These are phyloP conservation scores for Apostasia shenzhenica DNA, from an alignment of 106 monocot species.

Conservation along the genomic window DNA sequence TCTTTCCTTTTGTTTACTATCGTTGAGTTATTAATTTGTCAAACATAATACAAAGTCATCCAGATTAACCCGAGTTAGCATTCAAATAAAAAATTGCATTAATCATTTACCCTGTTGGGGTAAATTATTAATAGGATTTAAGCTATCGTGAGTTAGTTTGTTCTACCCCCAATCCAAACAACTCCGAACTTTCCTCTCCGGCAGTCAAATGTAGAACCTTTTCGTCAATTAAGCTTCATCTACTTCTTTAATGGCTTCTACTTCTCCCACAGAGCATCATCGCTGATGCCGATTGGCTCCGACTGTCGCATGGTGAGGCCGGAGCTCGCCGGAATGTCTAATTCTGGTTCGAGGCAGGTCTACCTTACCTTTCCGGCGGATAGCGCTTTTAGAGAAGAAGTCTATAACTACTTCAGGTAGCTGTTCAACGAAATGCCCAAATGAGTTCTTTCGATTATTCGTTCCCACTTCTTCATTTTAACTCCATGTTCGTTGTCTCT, in stretches of 20 bases:
- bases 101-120: no score
- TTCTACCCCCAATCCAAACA: no score
- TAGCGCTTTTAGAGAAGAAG: constrained; percentile 89
- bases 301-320: constrained; percentile 29
- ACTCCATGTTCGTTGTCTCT: constrained; percentile 1
- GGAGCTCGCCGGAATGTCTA: constrained; percentile 45
- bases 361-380: constrained; percentile 92
- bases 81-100: no score
- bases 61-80: no score
- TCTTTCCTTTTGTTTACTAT: no score
- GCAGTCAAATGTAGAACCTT: constrained; percentile 46
- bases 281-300: constrained; percentile 34
- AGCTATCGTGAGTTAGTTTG: no score
- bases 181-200: constrained; percentile 35
- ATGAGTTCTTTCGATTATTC: neutral
- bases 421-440: constrained; percentile 9
- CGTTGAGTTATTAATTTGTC: no score
- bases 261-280: constrained; percentile 15
- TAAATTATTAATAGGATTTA: no score
- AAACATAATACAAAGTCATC: no score
- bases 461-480: neutral
- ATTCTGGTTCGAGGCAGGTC: constrained; percentile 76
- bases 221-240: neutral
- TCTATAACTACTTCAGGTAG: constrained; percentile 93
- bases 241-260: neutral